These are phyloP conservation scores for Tetraselmis striata DNA, from an alignment of 139 green algal genomes.

Conservation along the genomic window DNA sequence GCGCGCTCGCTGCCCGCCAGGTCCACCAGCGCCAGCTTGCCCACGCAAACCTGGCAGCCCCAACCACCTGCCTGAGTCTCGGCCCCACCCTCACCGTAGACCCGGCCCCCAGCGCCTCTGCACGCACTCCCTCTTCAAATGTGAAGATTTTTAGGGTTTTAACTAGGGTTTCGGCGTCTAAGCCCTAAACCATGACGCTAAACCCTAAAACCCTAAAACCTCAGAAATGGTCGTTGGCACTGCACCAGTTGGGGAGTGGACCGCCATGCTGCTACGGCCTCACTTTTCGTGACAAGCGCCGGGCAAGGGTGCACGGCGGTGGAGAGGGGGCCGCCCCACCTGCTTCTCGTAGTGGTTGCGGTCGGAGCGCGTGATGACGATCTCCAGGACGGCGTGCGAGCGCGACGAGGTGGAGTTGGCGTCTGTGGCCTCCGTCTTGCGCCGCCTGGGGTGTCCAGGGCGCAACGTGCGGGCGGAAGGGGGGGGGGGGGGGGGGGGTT, in stretches of 20 bases:
- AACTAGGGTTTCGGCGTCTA: no score
- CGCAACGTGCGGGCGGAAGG: no score
- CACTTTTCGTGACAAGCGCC: no score
- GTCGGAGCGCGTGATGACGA: slow-evolving; percentile 35
- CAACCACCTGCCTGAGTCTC: not conserved
- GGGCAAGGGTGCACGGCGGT: no score
- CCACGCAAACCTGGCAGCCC: slow-evolving; percentile 10
- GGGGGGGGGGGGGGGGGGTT: no score
- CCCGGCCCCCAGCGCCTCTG: not conserved
- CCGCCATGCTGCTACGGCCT: no score
- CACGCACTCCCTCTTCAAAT: not conserved
- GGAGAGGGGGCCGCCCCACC: slow-evolving; percentile 6
- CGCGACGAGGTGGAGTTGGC: slow-evolving; percentile 30
- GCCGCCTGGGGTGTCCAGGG: not conserved
- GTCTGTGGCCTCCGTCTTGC: slow-evolving; percentile 41
- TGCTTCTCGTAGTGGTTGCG: slow-evolving; percentile 41
- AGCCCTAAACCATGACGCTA: no score
- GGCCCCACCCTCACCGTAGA: not conserved
- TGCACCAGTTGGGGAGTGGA: no score
- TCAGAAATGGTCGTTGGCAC: no score
- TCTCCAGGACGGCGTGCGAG: slow-evolving; percentile 59
- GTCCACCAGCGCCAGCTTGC: slow-evolving; percentile 64
- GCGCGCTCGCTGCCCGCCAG: slow-evolving; percentile 56
- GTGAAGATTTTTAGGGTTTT: not conserved
- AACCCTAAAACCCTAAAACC: no score